phyloP scores from a whole-genome alignment of 768 basidiomycete genomes.

The Boletus fagicola region DNA sequence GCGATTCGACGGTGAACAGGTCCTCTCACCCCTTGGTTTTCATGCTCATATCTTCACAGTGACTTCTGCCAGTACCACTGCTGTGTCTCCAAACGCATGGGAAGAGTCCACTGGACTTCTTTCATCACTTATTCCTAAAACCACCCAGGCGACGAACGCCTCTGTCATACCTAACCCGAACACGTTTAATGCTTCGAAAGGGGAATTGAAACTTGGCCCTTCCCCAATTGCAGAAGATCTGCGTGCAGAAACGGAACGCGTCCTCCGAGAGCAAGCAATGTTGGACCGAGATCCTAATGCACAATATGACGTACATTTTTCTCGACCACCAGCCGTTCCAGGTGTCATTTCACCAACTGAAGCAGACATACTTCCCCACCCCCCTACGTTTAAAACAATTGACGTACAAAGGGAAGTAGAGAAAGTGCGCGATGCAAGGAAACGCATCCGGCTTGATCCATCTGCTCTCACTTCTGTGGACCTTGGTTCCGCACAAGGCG shows the following conservation, averaged over 20 bases:
- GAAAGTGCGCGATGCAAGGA: slow-evolving; percentile 83
- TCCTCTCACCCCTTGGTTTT: not conserved
- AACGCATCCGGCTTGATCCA: slow-evolving; percentile 88
- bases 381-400: slow-evolving; percentile 75
- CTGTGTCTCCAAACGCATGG: slow-evolving; percentile 65
- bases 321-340: slow-evolving; percentile 47
- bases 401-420: slow-evolving; percentile 93
- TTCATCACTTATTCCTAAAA: slow-evolving; percentile 70
- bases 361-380: slow-evolving; percentile 75
- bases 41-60: slow-evolving; percentile 45
- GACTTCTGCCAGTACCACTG: slow-evolving; percentile 64
- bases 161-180: slow-evolving; percentile 56
- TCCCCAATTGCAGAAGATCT: slow-evolving; percentile 78
- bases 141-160: slow-evolving; percentile 38
- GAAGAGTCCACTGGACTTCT: slow-evolving; percentile 85
- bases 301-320: slow-evolving; percentile 61
- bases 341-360: slow-evolving; percentile 65
- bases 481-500: slow-evolving; percentile 55
- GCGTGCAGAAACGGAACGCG: slow-evolving; percentile 74
- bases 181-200: slow-evolving; percentile 73
- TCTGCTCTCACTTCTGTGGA: slow-evolving; percentile 58
- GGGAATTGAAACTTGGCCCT: slow-evolving; percentile 83
- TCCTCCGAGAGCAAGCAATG: slow-evolving; percentile 78
- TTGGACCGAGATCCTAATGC: slow-evolving; percentile 65
- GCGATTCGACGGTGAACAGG: slow-evolving; percentile 74